These are phyloP conservation scores for Casuarina cunninghamiana DNA, from an alignment of 306 rosid genomes.

Conservation along the genomic window DNA sequence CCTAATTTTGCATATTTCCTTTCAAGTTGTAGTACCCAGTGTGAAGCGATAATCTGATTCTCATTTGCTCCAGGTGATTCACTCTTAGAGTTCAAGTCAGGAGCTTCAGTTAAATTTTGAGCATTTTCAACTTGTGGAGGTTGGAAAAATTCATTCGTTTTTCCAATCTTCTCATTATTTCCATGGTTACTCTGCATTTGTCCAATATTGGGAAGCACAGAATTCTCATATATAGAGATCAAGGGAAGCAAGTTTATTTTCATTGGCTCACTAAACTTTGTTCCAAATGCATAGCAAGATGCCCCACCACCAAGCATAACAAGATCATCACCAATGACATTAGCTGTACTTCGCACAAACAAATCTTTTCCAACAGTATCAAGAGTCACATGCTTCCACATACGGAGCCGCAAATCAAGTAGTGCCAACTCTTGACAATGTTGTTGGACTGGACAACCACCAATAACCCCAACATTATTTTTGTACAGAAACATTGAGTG, in stretches of 20 bases:
- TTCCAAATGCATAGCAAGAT: constrained; percentile 93
- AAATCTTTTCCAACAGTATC: constrained; percentile 62
- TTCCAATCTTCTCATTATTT: constrained; percentile 32
- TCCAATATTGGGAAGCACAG: constrained; percentile 30
- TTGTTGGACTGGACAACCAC: constrained; percentile 89
- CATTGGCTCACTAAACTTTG: constrained; percentile 87
- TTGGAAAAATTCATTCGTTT: constrained; percentile 26
- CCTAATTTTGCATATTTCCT: constrained; percentile 74
- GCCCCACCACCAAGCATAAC: constrained; percentile 90
- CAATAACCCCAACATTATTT: constrained; percentile 75
- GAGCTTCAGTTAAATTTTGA: constrained; percentile 37
- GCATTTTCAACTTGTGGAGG: constrained; percentile 29
- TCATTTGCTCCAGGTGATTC: constrained; percentile 28
- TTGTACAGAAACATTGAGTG: constrained; percentile 79
- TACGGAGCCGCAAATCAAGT: constrained; percentile 60
- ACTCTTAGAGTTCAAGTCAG: constrained; percentile 31
- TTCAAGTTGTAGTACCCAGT: constrained; percentile 65
- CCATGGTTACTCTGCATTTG: constrained; percentile 20
- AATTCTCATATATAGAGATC: constrained; percentile 34
- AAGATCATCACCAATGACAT: constrained; percentile 68
- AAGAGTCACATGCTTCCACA: constrained; percentile 74
- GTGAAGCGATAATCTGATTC: constrained; percentile 33
- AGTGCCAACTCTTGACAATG: constrained; percentile 70
- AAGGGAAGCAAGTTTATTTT: constrained; percentile 60
- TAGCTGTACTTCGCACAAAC: constrained; percentile 85